phyloP scores from a whole-genome alignment of 1,284 basidiomycete species.

The Cryptococcus sp. region DNA sequence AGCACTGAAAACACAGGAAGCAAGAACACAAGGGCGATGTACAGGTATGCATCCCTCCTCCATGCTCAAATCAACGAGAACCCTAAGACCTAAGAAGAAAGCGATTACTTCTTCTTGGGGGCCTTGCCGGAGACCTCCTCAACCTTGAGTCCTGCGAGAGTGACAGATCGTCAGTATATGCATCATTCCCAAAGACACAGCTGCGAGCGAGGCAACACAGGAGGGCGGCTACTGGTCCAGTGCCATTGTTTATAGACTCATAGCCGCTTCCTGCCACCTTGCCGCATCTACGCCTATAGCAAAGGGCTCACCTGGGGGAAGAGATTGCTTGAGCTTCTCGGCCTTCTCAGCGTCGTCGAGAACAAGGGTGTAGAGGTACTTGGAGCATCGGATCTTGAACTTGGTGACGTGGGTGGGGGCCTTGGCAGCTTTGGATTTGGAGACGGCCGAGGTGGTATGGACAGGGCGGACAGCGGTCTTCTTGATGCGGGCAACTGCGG shows the following conservation, averaged over 20 bases:
- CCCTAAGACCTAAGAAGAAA: conserved; percentile 3
- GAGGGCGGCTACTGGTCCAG: no score
- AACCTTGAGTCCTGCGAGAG: conserved; percentile 46
- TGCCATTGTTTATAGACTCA: no score
- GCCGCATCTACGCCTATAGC: no score
- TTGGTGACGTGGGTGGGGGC: conserved; percentile 81
- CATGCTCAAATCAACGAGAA: background rate
- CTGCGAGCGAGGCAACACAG: background rate
- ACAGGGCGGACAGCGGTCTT: conserved; percentile 66
- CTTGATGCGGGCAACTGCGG: conserved; percentile 90
- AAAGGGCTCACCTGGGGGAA: conserved; percentile 80
- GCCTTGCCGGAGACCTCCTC: conserved; percentile 53
- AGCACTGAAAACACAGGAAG: no score
- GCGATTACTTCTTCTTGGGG: conserved; percentile 55
- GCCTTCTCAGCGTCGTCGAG: conserved; percentile 98
- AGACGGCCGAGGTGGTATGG: conserved; percentile 38
- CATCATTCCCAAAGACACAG: background rate
- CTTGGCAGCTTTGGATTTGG: conserved; percentile 56
- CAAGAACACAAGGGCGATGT: background rate
- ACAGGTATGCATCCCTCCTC: conserved; percentile 11
- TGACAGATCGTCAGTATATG: background rate
- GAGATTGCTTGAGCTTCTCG: conserved; percentile 93
- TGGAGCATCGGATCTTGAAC: conserved; percentile 98
- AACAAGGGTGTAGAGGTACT: conserved; percentile 96
- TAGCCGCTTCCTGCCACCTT: no score